These are phyloP conservation scores for Talaromyces sp. DNA, from an alignment of 2,329 filamentous ascomycete species.

Conservation along the genomic window DNA sequence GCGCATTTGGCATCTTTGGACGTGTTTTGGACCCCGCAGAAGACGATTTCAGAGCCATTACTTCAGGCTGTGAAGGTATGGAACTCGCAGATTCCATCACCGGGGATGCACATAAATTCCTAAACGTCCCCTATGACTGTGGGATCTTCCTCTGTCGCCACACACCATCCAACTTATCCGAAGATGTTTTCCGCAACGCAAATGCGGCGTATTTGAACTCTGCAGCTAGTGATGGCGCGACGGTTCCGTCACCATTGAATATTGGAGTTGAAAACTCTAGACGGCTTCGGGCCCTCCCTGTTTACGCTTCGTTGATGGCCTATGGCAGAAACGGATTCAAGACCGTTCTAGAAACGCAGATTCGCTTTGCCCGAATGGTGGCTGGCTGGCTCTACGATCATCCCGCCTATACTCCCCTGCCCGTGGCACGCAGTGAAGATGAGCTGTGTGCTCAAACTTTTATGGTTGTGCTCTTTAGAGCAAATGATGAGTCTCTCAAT, in stretches of 20 bases:
- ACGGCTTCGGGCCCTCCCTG: conserved; percentile 83
- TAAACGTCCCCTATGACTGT: conserved; percentile 92
- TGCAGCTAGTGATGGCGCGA: conserved; percentile 20
- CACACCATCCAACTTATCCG: conserved; percentile 43
- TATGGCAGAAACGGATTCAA: conserved; percentile 67
- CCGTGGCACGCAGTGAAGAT: conserved; percentile 35
- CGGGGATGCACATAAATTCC: conserved; percentile 82
- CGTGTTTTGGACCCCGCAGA: conserved; percentile 54
- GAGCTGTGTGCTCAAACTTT: conserved; percentile 51
- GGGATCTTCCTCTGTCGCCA: conserved; percentile 80
- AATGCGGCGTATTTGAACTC: conserved; percentile 72
- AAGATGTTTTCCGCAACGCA: conserved; percentile 70
- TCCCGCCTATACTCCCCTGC: conserved; percentile 62
- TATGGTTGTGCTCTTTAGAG: conserved; percentile 73
- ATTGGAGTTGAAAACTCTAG: conserved; percentile 87
- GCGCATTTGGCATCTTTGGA: conserved; percentile 81
- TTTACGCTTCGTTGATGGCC: conserved; percentile 72
- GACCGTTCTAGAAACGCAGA: conserved; percentile 67
- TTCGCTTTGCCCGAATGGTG: conserved; percentile 63
- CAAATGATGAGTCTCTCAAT: conserved; percentile 62
- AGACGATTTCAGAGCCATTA: conserved; percentile 53
- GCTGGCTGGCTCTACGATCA: conserved; percentile 59
- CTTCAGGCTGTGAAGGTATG: conserved; percentile 54
- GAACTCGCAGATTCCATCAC: conserved; percentile 84
- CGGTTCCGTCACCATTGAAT: conserved; percentile 76